Base-by-base conservation (phyloP, 2,329 filamentous ascomycete genomes). In the Exserohilum rostratum region DNA sequence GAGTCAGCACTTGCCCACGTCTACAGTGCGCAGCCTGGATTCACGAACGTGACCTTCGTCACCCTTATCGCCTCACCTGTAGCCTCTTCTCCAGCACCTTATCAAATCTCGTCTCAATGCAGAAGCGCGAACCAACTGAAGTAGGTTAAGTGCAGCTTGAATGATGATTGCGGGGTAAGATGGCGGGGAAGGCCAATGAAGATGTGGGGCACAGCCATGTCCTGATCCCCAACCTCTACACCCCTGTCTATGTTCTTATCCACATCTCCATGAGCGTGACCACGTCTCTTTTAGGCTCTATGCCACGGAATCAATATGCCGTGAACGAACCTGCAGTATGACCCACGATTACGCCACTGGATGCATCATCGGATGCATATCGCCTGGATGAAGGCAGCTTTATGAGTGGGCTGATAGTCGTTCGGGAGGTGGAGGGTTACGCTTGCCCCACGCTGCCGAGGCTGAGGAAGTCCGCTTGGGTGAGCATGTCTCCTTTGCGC, bases 181-280 rank as follows among this genome's bases (percentile, higher is more conserved):
- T 39, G 53, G 65, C 60, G 64, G 64, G 61, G 62, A 57, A 57
- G 18, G n/a, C 13, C 46, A 13, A 17, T 40, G 37, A 22, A 33
- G 11, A 62, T 69, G 67, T 68, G 67, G 67, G 66, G 64, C 64
- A 55, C 31, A 35, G 43, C 33, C 12, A 38, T 35, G 25, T 20
- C 30, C 15, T 31, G 34, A 38, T n/a, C 46, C 29, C 12, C 34
- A 46, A 37, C 51, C 40, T 42, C 57, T 31, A 51, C 27, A 34
- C 40, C 29, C 54, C 65, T 66, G 60, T 58, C 63, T 31, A 58
- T 65, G 29, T 22, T 18, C 7, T 12, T 39, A 46, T 40, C 46
- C 58, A 44, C 58, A 47, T 42, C 48, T 50, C 51, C 34, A 42
- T 20, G 13, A 6, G 13, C 27, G 18, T 20, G 22, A 25, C 22